phyloP scores from a whole-genome alignment of 805 yeast species.

The Spathaspora boniae region DNA sequence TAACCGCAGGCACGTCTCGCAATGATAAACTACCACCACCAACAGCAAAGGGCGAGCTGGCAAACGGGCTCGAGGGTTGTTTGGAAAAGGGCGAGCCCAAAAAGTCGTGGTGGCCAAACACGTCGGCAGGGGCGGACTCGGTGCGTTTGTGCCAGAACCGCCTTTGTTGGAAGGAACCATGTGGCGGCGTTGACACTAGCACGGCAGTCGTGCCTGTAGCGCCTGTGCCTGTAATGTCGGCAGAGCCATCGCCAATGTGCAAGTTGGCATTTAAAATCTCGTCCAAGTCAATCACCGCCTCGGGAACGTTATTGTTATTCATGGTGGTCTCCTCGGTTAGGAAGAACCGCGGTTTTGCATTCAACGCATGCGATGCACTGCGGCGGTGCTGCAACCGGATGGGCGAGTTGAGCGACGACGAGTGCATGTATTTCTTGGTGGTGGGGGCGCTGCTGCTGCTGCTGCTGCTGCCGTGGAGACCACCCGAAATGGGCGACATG shows the following conservation, averaged over 20 bases:
- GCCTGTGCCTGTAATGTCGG: too few species aligned
- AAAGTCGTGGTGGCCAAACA: constrained; percentile 23
- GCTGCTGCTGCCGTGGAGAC: background rate
- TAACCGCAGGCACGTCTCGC: too few species aligned
- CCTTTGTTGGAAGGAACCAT: constrained; percentile 3
- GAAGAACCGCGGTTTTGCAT: constrained; percentile 9
- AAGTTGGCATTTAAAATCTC: constrained; percentile 32
- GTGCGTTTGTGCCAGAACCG: constrained; percentile 14
- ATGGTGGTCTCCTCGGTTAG: constrained; percentile 9
- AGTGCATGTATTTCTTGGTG: constrained; percentile 4
- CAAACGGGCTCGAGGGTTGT: too few species aligned
- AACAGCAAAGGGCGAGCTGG: too few species aligned
- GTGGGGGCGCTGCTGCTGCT: constrained; percentile 5
- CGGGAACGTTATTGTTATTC: constrained; percentile 21
- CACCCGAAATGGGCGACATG: background rate
- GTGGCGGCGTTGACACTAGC: background rate
- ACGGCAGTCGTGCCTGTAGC: too few species aligned
- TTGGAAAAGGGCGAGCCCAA: constrained; percentile 31
- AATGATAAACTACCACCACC: too few species aligned
- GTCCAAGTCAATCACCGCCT: constrained; percentile 39
- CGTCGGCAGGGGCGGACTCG: constrained; percentile 19
- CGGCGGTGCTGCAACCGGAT: constrained; percentile 15
- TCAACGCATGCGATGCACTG: constrained; percentile 1
- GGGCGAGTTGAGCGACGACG: constrained; percentile 29
- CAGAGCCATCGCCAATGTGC: constrained; percentile 19